Base-by-base conservation (phyloP, 192 early-diverging fungal species). In the Mortierella hygrophila region DNA sequence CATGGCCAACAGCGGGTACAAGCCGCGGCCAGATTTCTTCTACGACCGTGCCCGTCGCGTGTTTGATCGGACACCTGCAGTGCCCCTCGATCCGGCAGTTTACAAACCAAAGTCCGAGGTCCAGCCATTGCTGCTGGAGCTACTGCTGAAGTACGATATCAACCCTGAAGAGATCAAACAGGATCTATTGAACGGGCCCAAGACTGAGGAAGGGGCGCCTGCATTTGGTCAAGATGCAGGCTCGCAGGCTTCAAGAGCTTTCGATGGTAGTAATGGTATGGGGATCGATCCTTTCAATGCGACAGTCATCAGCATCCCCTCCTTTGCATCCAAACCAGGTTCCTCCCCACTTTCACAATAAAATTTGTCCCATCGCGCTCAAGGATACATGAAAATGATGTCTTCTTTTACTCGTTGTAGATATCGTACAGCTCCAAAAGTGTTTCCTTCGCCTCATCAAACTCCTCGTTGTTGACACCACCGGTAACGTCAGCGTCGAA, bases 361-460 rank as follows among this genome's bases (percentile, higher is more conserved):
- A 40, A 15, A 6, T 10, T 38, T 15, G 68, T 40, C 18, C 38
- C 7, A 41, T 13, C 69, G 29, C 42, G 47, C 38, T 42, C 20
- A 23, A 13, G 3, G 37, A 35, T 21, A 21, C 21, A 42, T 41
- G 20, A 40, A 70, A 68, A 41, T 42, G 42, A 0, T 0, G 69
- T 44, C 1, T 57, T 13, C 26, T 1, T 63, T 86, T 75, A 86
- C 65, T 86, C 84, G 32, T 86, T 78, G 68, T 86, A 86, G 9
- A 86, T 78, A 72, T 86, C 84, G 49, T 86, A 86, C 79, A 86
- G 41, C 13, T 86, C 79, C 71, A 86, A 74, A 1, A 86, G 63
- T 6, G 40, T 32, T 68, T 86, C 84, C 42, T 86, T 80, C 3
- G 75, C 65, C 44, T 86, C 84, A 32, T 65, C 55, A 75, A 86